phyloP scores from a whole-genome alignment of 257 asterid species.

The Hygrophila difformis region DNA sequence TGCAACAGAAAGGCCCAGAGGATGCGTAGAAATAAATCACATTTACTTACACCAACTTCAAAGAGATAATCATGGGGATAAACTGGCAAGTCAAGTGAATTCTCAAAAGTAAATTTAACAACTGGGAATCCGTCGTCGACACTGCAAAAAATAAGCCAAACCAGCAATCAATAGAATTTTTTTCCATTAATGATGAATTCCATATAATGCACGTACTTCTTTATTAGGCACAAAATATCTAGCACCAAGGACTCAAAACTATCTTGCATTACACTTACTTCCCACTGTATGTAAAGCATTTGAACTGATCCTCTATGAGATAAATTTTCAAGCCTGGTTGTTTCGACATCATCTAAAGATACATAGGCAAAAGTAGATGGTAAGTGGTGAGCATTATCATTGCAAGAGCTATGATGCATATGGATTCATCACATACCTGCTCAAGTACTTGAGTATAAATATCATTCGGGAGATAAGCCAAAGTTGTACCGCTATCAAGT shows the following conservation, averaged over 20 bases:
- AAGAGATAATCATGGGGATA: slow-evolving; percentile 60
- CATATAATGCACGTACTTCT: not conserved
- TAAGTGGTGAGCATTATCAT: not conserved
- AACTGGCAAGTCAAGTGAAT: slow-evolving; percentile 36
- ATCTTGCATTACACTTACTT: slow-evolving; percentile 37
- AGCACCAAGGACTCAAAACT: not conserved
- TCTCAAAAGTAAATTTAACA: slow-evolving; percentile 41
- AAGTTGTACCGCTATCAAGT: slow-evolving; percentile 89
- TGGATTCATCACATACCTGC: slow-evolving; percentile 27
- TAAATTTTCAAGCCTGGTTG: slow-evolving; percentile 30
- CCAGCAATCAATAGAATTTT: slow-evolving; percentile 12
- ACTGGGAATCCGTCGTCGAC: slow-evolving; percentile 60
- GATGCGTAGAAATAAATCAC: not conserved
- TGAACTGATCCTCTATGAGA: slow-evolving; percentile 27
- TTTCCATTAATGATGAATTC: not conserved
- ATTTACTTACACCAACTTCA: slow-evolving; percentile 42
- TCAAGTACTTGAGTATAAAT: slow-evolving; percentile 44
- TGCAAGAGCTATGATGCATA: not conserved
- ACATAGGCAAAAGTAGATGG: not conserved
- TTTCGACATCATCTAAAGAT: slow-evolving; percentile 9
- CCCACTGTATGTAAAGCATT: slow-evolving; percentile 35
- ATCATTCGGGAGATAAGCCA: slow-evolving; percentile 79
- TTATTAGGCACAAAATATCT: too few relatives aligned
- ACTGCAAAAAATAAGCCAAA: slow-evolving; percentile 28
- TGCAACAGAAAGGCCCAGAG: not conserved